These are phyloP conservation scores for Arachis hypogaea DNA, from an alignment of 306 rosid genomes.

Conservation along the genomic window DNA sequence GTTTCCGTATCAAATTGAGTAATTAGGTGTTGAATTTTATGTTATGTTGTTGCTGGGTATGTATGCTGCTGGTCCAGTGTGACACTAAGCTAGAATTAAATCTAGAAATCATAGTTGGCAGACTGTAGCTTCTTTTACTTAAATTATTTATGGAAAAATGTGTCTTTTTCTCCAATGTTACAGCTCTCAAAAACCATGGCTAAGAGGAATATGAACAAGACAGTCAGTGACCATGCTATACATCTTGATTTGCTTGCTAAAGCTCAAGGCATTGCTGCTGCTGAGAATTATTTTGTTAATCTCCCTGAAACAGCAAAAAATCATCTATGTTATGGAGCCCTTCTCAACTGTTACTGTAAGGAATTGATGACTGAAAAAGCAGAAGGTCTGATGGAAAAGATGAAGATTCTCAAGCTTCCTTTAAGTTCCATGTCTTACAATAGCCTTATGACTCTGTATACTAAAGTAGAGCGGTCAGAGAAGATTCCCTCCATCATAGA, in stretches of 20 bases:
- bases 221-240: slow-evolving; percentile 80
- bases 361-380: slow-evolving; percentile 79
- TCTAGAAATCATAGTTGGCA: not conserved
- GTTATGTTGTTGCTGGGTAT: not conserved
- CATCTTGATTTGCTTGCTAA: slow-evolving; percentile 88
- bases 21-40: slow-evolving; percentile 6
- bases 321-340: slow-evolving; percentile 82
- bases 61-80: not conserved
- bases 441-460: slow-evolving; percentile 85
- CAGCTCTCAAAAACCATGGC: slow-evolving; percentile 84
- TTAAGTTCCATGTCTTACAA: slow-evolving; percentile 71
- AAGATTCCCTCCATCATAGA: slow-evolving; percentile 69
- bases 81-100: slow-evolving; percentile 9
- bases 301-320: slow-evolving; percentile 82
- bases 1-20: not conserved
- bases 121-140: not conserved
- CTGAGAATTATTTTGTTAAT: slow-evolving; percentile 69
- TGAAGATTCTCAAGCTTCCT: slow-evolving; percentile 83
- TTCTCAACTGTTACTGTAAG: slow-evolving; percentile 93
- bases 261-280: slow-evolving; percentile 69
- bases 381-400: slow-evolving; percentile 80
- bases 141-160: slow-evolving; percentile 7
- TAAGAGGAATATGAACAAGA: slow-evolving; percentile 81
- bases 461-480: slow-evolving; percentile 61
- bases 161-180: slow-evolving; percentile 12